phyloP scores from a whole-genome alignment of 2,329 filamentous ascomycete genomes.

The Neospermospora avenae region DNA sequence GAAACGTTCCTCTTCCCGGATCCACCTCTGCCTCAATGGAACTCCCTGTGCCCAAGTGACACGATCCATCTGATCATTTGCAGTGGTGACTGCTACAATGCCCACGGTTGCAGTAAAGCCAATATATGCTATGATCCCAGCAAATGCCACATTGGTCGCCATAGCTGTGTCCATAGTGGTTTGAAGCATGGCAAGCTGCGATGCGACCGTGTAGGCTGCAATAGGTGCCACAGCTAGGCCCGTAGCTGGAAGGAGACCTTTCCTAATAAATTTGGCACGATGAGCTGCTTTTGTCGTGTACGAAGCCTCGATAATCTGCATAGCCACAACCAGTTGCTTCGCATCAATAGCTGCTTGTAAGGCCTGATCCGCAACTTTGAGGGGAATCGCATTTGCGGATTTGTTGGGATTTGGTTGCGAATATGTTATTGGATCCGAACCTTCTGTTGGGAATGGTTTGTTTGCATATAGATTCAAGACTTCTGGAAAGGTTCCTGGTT shows the following conservation, averaged over 20 bases:
- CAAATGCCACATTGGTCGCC: conserved; percentile 76
- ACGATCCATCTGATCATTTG: conserved; percentile 92
- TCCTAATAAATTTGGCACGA: conserved; percentile 63
- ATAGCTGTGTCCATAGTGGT: conserved; percentile 71
- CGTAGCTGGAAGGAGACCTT: conserved; percentile 56
- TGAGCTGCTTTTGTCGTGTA: conserved; percentile 66
- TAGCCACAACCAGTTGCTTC: conserved; percentile 72
- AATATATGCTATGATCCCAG: conserved; percentile 79
- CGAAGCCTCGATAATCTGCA: conserved; percentile 70
- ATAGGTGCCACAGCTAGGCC: conserved; percentile 57
- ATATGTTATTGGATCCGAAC: conserved; percentile 57
- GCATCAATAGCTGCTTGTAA: conserved; percentile 76
- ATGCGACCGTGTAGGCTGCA: conserved; percentile 67
- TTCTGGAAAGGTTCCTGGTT: conserved; percentile 72
- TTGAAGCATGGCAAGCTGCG: conserved; percentile 63
- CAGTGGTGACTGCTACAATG: conserved; percentile 76
- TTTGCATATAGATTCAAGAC: conserved; percentile 79
- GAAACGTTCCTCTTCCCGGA: conserved; percentile 84
- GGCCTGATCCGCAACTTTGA: conserved; percentile 67
- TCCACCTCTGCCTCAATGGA: conserved; percentile 76
- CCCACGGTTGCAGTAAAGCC: conserved; percentile 78
- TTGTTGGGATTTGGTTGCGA: conserved; percentile 63
- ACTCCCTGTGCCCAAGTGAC: conserved; percentile 87
- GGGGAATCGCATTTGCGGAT: conserved; percentile 68
- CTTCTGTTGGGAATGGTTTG: conserved; percentile 69